Percentiles rank a stretch among this genome's conserved stretches.
phyloP scores from a whole-genome alignment of 148 eudicot species.

The Rhododendron simsii region DNA sequence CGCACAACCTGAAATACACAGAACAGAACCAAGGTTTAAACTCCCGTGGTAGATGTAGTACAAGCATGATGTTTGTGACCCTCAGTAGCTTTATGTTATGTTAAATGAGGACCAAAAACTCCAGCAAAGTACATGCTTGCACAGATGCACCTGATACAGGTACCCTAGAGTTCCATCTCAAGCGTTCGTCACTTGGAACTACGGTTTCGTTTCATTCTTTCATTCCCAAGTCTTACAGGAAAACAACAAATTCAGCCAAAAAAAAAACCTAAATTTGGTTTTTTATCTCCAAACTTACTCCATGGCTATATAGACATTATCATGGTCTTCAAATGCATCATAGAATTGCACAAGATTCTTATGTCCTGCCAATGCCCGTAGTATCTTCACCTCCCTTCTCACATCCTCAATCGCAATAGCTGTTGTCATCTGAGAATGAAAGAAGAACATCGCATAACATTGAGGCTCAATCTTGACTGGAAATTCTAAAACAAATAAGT shows the following conservation, averaged over 20 bases:
- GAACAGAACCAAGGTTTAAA: neutral
- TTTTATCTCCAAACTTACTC: conserved; percentile 39
- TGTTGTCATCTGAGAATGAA: conserved; percentile 49
- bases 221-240: neutral
- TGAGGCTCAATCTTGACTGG: neutral
- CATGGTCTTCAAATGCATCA: conserved; percentile 60
- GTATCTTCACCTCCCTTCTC: conserved; percentile 61
- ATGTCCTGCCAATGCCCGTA: conserved; percentile 49
- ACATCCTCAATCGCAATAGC: conserved; percentile 69
- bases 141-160: neutral
- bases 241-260: neutral
- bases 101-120: neutral
- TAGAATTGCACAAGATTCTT: conserved; percentile 46
- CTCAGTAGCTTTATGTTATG: neutral
- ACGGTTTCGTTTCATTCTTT: neutral
- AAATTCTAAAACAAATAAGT: neutral
- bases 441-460: neutral
- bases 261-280: neutral
- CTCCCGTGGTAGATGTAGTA: neutral
- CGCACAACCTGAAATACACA: conserved; percentile 36
- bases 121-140: neutral
- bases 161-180: neutral
- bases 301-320: conserved; percentile 64
- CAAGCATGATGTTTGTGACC: neutral
- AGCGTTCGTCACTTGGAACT: neutral